phyloP scores from a whole-genome alignment of 1,284 basidiomycete genomes.

The Fomes fomentarius region DNA sequence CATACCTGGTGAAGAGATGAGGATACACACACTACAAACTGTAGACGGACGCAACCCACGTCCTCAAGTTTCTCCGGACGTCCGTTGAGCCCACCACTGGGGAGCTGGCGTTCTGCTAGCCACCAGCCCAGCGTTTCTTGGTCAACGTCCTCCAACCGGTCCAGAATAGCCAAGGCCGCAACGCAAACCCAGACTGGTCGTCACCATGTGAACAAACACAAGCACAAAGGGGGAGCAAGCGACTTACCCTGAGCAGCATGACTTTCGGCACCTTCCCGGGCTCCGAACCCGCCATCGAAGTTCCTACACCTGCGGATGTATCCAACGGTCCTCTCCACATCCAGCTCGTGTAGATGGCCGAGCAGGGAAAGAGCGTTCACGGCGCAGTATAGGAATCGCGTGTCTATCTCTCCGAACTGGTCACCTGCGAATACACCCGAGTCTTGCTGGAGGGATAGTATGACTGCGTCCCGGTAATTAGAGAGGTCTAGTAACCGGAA shows the following conservation, averaged over 20 bases:
- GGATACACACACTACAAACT: not conserved
- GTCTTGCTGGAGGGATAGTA: slow-evolving; percentile 81
- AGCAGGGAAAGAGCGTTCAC: slow-evolving; percentile 84
- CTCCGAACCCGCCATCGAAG: slow-evolving; percentile 96
- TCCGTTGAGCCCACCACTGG: slow-evolving; percentile 94
- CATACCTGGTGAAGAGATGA: slow-evolving; percentile 68
- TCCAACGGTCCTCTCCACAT: slow-evolving; percentile 66
- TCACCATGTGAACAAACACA: not conserved
- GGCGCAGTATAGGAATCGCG: slow-evolving; percentile 90
- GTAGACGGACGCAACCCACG: slow-evolving; percentile 49
- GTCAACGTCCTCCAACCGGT: slow-evolving; percentile 80
- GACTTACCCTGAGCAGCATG: slow-evolving; percentile 86
- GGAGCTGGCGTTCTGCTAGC: slow-evolving; percentile 91
- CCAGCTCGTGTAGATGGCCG: slow-evolving; percentile 65
- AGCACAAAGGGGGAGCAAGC: not conserved
- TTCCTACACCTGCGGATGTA: slow-evolving; percentile 86
- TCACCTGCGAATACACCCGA: slow-evolving; percentile 94
- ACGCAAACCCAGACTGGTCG: slow-evolving; percentile 86
- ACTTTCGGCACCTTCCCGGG: slow-evolving; percentile 83
- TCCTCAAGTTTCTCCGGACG: slow-evolving; percentile 98
- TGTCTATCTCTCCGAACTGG: slow-evolving; percentile 88
- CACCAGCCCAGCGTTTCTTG: slow-evolving; percentile 83
- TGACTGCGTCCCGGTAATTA: slow-evolving; percentile 52
- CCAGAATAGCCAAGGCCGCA: slow-evolving; percentile 86
- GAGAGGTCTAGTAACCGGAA: not conserved